Evolutionary conservation across 345 rosid species (phyloP), one percentile per base, ranked within the genome.

Genomic region (Populus nigra): DNA sequence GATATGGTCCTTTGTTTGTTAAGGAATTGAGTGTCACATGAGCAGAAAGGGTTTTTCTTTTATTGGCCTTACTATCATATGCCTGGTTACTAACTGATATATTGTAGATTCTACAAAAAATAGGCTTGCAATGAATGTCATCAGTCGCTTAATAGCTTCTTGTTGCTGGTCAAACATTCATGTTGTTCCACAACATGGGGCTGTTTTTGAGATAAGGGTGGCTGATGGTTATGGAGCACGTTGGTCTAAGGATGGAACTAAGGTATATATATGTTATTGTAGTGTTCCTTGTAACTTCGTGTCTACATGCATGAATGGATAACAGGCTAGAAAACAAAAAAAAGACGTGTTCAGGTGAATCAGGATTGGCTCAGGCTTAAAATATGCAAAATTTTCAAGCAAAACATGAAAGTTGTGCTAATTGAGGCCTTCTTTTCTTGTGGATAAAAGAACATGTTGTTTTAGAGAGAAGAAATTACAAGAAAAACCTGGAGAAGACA

Each of bases 101-200:
- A 50, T 45, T 39, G 13, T 57, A 92, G 94, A 92, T 82, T 85
- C 84, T 22, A 69, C 75, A 29, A 94, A 92, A 83, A 91, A 89
- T 75, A 85, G 73, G 76, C 73, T 73, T 83, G 96, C 97, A 9
- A 71, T 78, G 85, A 87, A 88, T 68, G 78, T 85, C 35, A 84
- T 91, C 70, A 59, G 20, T 76, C 47, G 57, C 33, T 86, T 94
- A 53, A 70, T 89, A 73, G 55, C 57, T 72, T 53, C 85, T 22
- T 92, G 86, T 84, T 79, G 86, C 77, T 91, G 98, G 97, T 84
- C 85, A 81, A 91, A 91, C 83, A 74, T 89, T 83, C 90, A 90
- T 81, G 79, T 85, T 9, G 90, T 87, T 81, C 90, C 88, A 76
- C 90, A 88, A 38, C 94, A 87, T 29, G 94, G 96, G 38, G 83